A percentile compares a stretch with the other conserved stretches of the same genome.
phyloP scores from a whole-genome alignment of 441 rosid genomes.

The Bocquillonia castaneifolia region DNA sequence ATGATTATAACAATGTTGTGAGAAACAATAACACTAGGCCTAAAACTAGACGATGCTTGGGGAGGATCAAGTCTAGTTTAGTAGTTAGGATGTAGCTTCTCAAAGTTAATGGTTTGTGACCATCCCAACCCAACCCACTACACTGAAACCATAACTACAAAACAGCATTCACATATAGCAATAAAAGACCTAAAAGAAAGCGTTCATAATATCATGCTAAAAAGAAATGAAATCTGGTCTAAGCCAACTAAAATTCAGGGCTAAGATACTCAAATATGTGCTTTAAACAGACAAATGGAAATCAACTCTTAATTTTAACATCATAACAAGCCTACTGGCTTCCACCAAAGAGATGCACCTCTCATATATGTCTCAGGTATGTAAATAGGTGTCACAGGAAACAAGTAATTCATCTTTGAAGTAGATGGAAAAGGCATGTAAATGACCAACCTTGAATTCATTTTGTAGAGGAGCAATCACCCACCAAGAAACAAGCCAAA shows the following conservation, averaged over 20 bases:
- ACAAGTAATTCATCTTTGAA: not conserved
- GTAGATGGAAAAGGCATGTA: constrained; percentile 3
- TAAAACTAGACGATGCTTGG: not conserved
- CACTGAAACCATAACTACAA: not conserved
- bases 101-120: not conserved
- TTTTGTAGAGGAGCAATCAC: constrained; percentile 24
- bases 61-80: not conserved
- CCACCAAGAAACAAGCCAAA: constrained; percentile 28
- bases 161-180: not conserved
- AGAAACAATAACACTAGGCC: not conserved
- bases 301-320: not conserved
- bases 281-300: not conserved
- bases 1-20: not conserved
- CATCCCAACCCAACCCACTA: not conserved
- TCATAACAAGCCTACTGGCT: not conserved
- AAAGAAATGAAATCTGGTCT: not conserved
- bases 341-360: not conserved
- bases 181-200: not conserved
- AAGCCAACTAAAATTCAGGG: not conserved
- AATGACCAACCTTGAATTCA: constrained; percentile 43
- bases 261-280: not conserved
- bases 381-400: not conserved
- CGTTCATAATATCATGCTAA: not conserved
- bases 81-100: too few relatives aligned
- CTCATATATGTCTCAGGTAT: too few relatives aligned